A percentile compares a stretch with the other conserved stretches of the same genome.
phyloP scores from a whole-genome alignment of 1,139 yeast species.

The Protomyces lactucae-debilis region DNA sequence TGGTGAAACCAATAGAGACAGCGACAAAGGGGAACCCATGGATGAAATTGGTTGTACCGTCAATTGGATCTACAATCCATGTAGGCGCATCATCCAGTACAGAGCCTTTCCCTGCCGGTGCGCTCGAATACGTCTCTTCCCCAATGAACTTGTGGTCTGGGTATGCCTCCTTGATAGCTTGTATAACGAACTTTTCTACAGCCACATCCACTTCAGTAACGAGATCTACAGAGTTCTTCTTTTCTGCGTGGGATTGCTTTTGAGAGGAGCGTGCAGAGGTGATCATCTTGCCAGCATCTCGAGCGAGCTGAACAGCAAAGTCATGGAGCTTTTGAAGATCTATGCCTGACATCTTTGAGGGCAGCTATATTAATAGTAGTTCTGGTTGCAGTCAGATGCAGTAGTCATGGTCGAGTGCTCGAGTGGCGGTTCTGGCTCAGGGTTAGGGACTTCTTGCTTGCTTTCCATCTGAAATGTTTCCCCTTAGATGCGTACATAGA shows the following conservation, averaged over 20 bases:
- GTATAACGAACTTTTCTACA: conserved; percentile 49
- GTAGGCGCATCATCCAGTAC: conserved; percentile 51
- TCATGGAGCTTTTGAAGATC: conserved; percentile 44
- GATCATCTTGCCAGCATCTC: conserved; percentile 50
- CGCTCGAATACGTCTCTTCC: conserved; percentile 47
- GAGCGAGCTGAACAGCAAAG: conserved; percentile 49
- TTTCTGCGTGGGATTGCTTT: conserved; percentile 22
- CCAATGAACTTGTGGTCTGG: conserved; percentile 54
- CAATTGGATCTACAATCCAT: conserved; percentile 58
- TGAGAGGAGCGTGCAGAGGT: conserved; percentile 34
- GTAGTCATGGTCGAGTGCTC: not conserved
- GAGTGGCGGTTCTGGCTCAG: not conserved
- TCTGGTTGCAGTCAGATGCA: too few relatives aligned
- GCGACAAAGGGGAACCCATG: conserved; percentile 58
- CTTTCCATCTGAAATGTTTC: too few relatives aligned
- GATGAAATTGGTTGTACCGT: conserved; percentile 59
- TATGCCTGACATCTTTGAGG: conserved; percentile 19
- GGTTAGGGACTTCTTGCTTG: too few relatives aligned
- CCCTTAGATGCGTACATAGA: too few relatives aligned
- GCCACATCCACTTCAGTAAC: conserved; percentile 56
- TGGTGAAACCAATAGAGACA: conserved; percentile 54
- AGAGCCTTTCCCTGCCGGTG: conserved; percentile 44
- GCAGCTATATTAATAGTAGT: not conserved
- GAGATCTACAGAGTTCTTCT: conserved; percentile 47
- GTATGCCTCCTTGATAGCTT: conserved; percentile 40